These are phyloP conservation scores for Tricladium varicosporioides DNA, from an alignment of 2,329 filamentous ascomycete species.

Conservation along the genomic window DNA sequence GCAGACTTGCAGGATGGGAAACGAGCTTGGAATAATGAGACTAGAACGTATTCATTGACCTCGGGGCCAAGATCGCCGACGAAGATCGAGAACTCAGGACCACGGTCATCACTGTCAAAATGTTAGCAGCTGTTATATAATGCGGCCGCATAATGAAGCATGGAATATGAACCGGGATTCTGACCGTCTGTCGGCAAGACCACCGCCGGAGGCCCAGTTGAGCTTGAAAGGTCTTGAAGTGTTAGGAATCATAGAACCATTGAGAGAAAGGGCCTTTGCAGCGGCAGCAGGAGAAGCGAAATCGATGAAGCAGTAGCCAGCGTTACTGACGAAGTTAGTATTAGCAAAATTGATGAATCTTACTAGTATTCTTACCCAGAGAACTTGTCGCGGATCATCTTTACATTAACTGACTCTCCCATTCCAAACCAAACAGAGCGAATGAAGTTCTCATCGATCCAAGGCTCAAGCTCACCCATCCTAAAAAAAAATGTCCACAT, in stretches of 20 bases:
- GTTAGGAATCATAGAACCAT: conserved; percentile 88
- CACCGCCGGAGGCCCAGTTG: conserved; percentile 98
- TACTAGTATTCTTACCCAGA: conserved; percentile 67
- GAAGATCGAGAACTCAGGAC: conserved; percentile 95
- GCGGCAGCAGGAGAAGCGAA: conserved; percentile 81
- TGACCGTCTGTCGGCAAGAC: conserved; percentile 88
- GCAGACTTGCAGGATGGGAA: conserved; percentile 98
- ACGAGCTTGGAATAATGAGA: conserved; percentile 93
- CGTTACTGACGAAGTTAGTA: conserved; percentile 61
- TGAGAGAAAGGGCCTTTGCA: conserved; percentile 85
- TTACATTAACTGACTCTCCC: conserved; percentile 94
- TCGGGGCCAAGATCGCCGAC: conserved; percentile 97
- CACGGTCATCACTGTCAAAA: conserved; percentile 79
- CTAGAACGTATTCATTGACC: conserved; percentile 97
- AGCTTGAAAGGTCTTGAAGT: conserved; percentile 95
- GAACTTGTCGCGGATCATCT: conserved; percentile 99
- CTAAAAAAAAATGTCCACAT: conserved; percentile 43
- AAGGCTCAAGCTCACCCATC: conserved; percentile 99
- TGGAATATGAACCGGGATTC: conserved; percentile 37
- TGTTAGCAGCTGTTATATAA: conserved; percentile 16
- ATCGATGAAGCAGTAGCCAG: conserved; percentile 98
- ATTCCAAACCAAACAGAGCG: conserved; percentile 89
- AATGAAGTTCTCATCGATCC: conserved; percentile 99
- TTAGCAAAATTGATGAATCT: conserved; percentile 1
- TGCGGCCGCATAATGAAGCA: conserved; percentile 12